Evolutionary conservation across 305 asterid species (phyloP).

Genomic region (Rubia tinctorum): DNA sequence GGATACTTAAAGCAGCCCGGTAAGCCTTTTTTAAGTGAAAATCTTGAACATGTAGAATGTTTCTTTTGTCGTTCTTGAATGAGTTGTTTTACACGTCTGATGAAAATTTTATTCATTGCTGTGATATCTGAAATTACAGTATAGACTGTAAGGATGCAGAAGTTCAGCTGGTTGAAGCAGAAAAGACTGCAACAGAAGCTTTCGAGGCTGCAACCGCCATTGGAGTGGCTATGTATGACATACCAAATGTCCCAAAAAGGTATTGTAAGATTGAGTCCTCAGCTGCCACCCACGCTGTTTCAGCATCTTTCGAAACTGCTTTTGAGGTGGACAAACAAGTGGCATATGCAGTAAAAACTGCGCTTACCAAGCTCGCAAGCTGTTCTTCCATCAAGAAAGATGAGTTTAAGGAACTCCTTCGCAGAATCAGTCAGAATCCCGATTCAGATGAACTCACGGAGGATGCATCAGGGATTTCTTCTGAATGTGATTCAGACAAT

Average conservation of each 20-base stretch:
- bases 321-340: constrained; percentile 96
- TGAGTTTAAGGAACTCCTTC: constrained; percentile 67
- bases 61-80: not conserved
- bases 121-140: constrained; percentile 30
- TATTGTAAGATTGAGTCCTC: constrained; percentile 48
- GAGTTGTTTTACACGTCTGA: not conserved
- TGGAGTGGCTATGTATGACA: constrained; percentile 81
- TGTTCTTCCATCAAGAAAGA: constrained; percentile 67
- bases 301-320: constrained; percentile 81
- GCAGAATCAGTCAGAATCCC: constrained; percentile 79
- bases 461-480: constrained; percentile 30
- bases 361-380: constrained; percentile 69
- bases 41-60: constrained; percentile 11
- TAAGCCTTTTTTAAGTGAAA: constrained; percentile 27
- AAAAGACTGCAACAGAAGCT: constrained; percentile 65
- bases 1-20: constrained; percentile 90
- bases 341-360: constrained; percentile 75
- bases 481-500: constrained; percentile 56
- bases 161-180: constrained; percentile 53
- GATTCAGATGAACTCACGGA: constrained; percentile 43
- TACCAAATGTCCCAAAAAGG: constrained; percentile 45
- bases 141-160: constrained; percentile 81
- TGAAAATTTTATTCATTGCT: constrained; percentile 9
- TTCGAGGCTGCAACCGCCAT: constrained; percentile 64
- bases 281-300: constrained; percentile 50